phyloP scores from a whole-genome alignment of 164 flowering plant genomes.

The Tetracentron sinense region DNA sequence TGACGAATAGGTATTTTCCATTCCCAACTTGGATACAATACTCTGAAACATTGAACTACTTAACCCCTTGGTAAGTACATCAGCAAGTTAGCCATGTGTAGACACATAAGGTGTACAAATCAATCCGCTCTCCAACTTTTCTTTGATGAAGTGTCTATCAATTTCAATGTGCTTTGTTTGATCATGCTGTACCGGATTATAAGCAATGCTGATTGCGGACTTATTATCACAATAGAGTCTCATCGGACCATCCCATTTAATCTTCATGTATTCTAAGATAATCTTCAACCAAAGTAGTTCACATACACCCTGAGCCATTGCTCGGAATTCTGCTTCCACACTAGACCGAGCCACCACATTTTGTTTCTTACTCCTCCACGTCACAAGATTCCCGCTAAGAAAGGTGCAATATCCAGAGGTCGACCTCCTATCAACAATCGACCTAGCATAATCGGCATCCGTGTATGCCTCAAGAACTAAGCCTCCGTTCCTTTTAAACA shows the following conservation, averaged over 20 bases:
- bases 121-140: slow-evolving; percentile 4
- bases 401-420: not conserved
- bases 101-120: slow-evolving; percentile 4
- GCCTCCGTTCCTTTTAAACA: slow-evolving; percentile 1
- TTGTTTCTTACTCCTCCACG: not conserved
- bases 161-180: not conserved
- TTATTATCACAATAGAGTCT: not conserved
- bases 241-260: not conserved
- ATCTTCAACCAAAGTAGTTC: slow-evolving; percentile 3
- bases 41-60: not conserved
- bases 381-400: not conserved
- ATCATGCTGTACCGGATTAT: not conserved
- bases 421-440: not conserved
- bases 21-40: not conserved
- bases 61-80: slow-evolving; percentile 7
- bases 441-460: slow-evolving; percentile 1
- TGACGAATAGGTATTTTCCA: not conserved
- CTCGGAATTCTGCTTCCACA: not conserved
- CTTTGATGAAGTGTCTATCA: not conserved
- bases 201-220: not conserved
- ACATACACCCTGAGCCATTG: not conserved
- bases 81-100: slow-evolving; percentile 1
- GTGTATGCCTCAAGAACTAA: slow-evolving; percentile 2
- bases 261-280: not conserved
- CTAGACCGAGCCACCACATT: not conserved